Percentiles rank a stretch among this genome's conserved stretches.
phyloP scores from a whole-genome alignment of 1,139 yeast genomes.

The Lodderomyces elongisporus region DNA sequence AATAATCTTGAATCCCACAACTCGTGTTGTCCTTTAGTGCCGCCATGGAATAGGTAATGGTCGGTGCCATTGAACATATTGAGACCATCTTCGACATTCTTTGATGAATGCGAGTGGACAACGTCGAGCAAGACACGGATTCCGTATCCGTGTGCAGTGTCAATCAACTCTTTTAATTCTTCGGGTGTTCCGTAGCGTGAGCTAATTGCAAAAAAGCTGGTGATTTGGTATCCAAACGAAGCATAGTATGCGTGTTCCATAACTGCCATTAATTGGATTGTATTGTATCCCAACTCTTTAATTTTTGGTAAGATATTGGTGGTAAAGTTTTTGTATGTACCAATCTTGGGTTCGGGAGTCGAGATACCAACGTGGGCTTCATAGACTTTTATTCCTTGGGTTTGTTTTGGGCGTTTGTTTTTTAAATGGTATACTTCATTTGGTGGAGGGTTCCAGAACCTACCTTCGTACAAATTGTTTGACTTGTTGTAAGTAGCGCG shows the following conservation, averaged over 20 bases:
- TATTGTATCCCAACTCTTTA: slow-evolving; percentile 79
- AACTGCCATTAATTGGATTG: slow-evolving; percentile 93
- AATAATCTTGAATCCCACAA: slow-evolving; percentile 94
- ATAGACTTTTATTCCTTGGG: slow-evolving; percentile 68
- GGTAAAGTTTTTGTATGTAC: slow-evolving; percentile 83
- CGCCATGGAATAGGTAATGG: slow-evolving; percentile 89
- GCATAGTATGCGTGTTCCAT: slow-evolving; percentile 99
- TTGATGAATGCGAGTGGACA: slow-evolving; percentile 94
- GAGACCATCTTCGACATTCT: slow-evolving; percentile 89
- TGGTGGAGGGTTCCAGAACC: slow-evolving; percentile 73
- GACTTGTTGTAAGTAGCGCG: slow-evolving; percentile 70
- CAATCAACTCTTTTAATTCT: slow-evolving; percentile 83
- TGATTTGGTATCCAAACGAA: slow-evolving; percentile 92
- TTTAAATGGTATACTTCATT: slow-evolving; percentile 51
- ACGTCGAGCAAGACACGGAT: slow-evolving; percentile 84
- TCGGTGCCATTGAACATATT: slow-evolving; percentile 95
- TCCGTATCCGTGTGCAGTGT: slow-evolving; percentile 86
- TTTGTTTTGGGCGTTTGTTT: slow-evolving; percentile 53
- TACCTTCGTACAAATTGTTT: slow-evolving; percentile 60
- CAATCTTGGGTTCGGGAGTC: slow-evolving; percentile 80
- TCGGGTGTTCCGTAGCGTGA: slow-evolving; percentile 95
- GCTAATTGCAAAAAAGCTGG: slow-evolving; percentile 84
- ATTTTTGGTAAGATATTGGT: slow-evolving; percentile 76
- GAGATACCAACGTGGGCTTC: slow-evolving; percentile 98
- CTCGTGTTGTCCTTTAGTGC: slow-evolving; percentile 77